Conservation (phyloP, 2,329 filamentous ascomycete genomes). For the Fusarium humuli region DNA sequence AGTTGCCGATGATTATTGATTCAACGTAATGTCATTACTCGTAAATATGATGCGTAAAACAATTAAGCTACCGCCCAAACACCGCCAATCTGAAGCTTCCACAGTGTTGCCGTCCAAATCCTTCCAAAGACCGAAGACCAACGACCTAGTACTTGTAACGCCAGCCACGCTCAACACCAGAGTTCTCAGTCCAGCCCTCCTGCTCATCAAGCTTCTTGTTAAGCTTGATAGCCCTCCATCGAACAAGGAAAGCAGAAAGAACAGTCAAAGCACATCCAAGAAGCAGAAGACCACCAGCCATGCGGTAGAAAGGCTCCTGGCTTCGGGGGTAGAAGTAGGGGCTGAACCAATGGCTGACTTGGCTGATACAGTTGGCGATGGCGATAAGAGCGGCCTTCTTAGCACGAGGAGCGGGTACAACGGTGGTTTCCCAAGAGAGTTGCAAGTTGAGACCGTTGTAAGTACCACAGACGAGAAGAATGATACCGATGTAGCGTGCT, state of each 20-base stretch:
- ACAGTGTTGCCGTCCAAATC: not conserved
- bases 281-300: constrained; percentile 42
- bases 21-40: constrained; percentile 10
- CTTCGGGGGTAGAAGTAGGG: constrained; percentile 53
- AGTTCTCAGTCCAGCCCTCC: constrained; percentile 28
- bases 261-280: constrained; percentile 14
- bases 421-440: constrained; percentile 56
- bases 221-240: constrained; percentile 8
- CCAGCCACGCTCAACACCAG: constrained; percentile 30
- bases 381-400: constrained; percentile 58
- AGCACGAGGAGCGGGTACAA: constrained; percentile 54
- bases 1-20: rapidly evolving
- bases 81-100: not conserved
- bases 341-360: constrained; percentile 57
- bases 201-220: constrained; percentile 33
- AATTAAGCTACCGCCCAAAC: not conserved
- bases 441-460: constrained; percentile 57
- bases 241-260: constrained; percentile 4
- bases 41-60: not conserved
- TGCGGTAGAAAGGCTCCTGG: constrained; percentile 49
- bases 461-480: constrained; percentile 54
- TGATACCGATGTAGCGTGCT: constrained; percentile 57
- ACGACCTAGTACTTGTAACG: constrained; percentile 21
- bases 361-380: constrained; percentile 56
- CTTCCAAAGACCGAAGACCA: not conserved